Evolutionary conservation across 129 eudicot species (phyloP), one percentile per base, ranked within the genome.

Genomic region (Tagetes patula): DNA sequence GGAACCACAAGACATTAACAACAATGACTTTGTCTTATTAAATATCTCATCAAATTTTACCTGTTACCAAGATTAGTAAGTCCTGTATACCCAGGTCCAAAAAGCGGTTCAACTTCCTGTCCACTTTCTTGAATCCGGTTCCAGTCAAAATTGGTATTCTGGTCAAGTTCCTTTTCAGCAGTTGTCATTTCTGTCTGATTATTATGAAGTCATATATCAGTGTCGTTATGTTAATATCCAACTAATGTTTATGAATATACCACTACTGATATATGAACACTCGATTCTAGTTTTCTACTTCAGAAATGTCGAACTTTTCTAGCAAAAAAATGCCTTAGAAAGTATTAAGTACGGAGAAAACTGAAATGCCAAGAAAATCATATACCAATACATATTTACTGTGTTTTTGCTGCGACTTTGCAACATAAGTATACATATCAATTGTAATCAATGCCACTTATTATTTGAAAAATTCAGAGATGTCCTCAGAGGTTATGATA

Each of bases 91-190:
- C 97, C 97, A 7, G 98, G 97, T 77, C 98, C 98, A 86, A 75
- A 84, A 20, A 87, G 54, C 31, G 96, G 96, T 69, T 90, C 96
- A 69, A 86, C 86, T 8, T 86, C 92, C 69, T 94, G 75, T 62
- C 96, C 97, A 85, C 96, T 94, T 84, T 94, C 98, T 82, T 90
- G 97, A 73, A 94, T 94, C 34, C 98, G 97, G 55, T 94, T 88
- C 98, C 98, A 94, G 71, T 94, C 97, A 74, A 82, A 94, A 75
- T 88, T 90, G 75, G 96, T 86, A 77, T 90, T 94, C 73, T 90
- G 97, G 79, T 94, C 96, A 75, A 94, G 97, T 81, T 94, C 98
- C 87, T 85, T 90, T 75, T 94, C 97, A 72, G 98, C 98, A 75
- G 98, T 94, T 38, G 98, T 94, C 97, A 94, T 87, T 88, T 94